A percentile compares a stretch with the other conserved stretches of the same genome.
These are phyloP conservation scores for Balakata baccata DNA, from an alignment of 345 rosid species.

Conservation along the genomic window DNA sequence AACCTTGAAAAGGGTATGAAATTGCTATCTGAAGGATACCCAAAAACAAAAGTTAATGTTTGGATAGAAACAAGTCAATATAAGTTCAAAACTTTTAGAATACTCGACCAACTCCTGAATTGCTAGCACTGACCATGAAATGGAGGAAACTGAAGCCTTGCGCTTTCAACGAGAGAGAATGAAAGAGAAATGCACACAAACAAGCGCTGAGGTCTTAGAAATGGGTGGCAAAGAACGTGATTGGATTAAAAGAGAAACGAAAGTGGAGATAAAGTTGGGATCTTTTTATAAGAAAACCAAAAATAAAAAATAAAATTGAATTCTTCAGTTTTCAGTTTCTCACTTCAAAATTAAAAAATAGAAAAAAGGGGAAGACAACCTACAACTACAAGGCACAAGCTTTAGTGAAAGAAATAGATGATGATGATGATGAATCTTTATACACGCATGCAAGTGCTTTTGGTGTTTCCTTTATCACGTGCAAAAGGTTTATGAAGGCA, in stretches of 20 bases:
- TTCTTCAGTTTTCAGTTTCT: neutral
- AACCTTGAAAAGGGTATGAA: slow-evolving; percentile 85
- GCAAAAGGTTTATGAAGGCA: slow-evolving; percentile 50
- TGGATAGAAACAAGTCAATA: slow-evolving; percentile 18
- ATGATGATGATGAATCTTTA: slow-evolving; percentile 54
- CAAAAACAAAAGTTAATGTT: slow-evolving; percentile 24
- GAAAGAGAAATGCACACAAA: neutral
- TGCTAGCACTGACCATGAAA: neutral
- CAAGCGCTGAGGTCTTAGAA: neutral
- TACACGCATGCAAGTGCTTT: slow-evolving; percentile 97
- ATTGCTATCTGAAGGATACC: slow-evolving; percentile 56
- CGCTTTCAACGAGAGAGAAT: neutral
- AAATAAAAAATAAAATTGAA: neutral
- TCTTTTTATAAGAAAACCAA: neutral
- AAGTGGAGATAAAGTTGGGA: slow-evolving; percentile 15
- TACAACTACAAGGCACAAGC: neutral
- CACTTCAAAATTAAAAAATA: neutral
- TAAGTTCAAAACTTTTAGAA: slow-evolving; percentile 7
- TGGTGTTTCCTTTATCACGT: slow-evolving; percentile 91
- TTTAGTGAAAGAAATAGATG: slow-evolving; percentile 26
- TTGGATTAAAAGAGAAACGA: slow-evolving; percentile 15
- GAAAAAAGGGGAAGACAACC: slow-evolving; percentile 10
- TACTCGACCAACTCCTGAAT: slow-evolving; percentile 36
- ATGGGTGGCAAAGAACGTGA: slow-evolving; percentile 24
- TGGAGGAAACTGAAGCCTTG: neutral